These are phyloP conservation scores for Ashbya aceris DNA, from an alignment of 1,139 yeast genomes.

Conservation along the genomic window DNA sequence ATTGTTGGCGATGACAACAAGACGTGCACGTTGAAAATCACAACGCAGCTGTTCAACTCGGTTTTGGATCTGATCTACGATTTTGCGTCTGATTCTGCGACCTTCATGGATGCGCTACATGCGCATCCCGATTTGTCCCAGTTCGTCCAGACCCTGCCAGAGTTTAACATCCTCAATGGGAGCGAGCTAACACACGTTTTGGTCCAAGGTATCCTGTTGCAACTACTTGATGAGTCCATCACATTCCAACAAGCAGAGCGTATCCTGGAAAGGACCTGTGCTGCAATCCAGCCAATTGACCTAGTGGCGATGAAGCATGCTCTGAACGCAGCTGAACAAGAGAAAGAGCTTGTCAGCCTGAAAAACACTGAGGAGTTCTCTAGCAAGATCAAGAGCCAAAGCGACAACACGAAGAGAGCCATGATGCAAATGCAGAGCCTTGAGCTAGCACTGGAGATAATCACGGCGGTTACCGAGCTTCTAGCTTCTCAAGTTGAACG, in stretches of 20 bases:
- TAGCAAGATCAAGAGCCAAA: conserved; percentile 33
- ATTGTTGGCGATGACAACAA: not conserved
- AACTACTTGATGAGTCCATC: conserved; percentile 38
- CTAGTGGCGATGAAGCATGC: conserved; percentile 28
- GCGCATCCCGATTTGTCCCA: conserved; percentile 21
- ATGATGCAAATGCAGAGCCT: conserved; percentile 51
- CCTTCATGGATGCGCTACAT: conserved; percentile 39
- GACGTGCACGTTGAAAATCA: conserved; percentile 29
- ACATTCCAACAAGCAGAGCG: conserved; percentile 21
- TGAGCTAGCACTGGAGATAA: conserved; percentile 63
- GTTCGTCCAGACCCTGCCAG: conserved; percentile 18
- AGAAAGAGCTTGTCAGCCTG: conserved; percentile 29
- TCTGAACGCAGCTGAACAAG: conserved; percentile 14
- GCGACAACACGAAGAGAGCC: conserved; percentile 38
- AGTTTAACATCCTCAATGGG: conserved; percentile 23
- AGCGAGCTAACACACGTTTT: conserved; percentile 43
- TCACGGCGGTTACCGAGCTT: conserved; percentile 65
- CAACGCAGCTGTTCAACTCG: conserved; percentile 41
- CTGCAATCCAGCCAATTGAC: conserved; percentile 33
- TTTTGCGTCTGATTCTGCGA: conserved; percentile 54
- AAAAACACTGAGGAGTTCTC: conserved; percentile 36
- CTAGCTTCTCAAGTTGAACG: conserved; percentile 30
- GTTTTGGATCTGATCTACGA: conserved; percentile 57
- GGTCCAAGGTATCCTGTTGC: conserved; percentile 52
- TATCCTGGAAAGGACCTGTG: conserved; percentile 29